Evolutionary conservation across 768 basidiomycete genomes (phyloP).

Genomic region (Cytidiella melzeri): DNA sequence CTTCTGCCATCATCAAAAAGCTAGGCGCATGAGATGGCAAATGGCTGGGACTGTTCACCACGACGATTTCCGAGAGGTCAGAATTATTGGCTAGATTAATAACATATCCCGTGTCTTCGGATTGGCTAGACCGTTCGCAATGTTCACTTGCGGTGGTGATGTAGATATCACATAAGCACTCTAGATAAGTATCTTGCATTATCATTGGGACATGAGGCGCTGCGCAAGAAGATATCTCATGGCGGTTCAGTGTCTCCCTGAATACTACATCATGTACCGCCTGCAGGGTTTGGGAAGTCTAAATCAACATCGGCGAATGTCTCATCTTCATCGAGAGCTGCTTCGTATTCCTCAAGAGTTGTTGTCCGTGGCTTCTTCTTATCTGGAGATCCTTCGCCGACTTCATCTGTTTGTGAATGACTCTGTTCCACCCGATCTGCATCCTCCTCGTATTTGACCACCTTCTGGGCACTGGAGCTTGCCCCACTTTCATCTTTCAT

Average conservation of each 20-base stretch:
- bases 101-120: no score
- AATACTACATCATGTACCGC: neutral
- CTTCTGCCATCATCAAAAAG: conserved; percentile 83
- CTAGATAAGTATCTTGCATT: neutral
- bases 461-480: neutral
- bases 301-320: conserved; percentile 42
- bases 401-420: conserved; percentile 11
- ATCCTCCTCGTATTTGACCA: conserved; percentile 10
- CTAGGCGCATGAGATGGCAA: conserved; percentile 24
- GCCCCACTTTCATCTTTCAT: neutral
- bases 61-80: no score
- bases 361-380: conserved; percentile 37
- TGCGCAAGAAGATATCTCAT: no score
- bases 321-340: conserved; percentile 39
- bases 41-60: no score
- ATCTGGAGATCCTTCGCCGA: conserved; percentile 26
- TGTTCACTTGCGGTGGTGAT: neutral
- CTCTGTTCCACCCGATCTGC: neutral
- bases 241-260: neutral
- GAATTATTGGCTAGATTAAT: no score
- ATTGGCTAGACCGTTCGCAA: neutral
- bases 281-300: conserved; percentile 2
- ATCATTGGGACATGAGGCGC: no score
- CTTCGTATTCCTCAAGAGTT: conserved; percentile 50
- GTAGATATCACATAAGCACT: neutral